Conservation (phyloP, 208 protist genomes). For the Trypanosoma cruzi region DNA sequence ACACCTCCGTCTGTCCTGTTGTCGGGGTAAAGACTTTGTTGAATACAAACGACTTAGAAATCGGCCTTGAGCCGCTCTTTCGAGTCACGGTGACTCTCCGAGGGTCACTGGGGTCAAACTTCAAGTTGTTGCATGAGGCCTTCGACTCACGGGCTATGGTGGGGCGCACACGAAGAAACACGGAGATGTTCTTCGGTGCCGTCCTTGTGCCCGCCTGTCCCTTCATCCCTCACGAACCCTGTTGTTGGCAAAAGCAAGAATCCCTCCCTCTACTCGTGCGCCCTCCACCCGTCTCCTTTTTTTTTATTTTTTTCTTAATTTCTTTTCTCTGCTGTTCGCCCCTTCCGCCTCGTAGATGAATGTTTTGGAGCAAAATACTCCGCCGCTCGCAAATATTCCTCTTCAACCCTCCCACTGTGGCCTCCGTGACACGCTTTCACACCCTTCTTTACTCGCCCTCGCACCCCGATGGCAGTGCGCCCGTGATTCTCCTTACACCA, state of each 20-base stretch:
- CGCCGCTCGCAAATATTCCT: background rate
- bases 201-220: slow-evolving; percentile 38
- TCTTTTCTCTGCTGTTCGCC: background rate
- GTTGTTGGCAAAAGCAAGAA: background rate
- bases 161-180: slow-evolving; percentile 86
- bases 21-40: slow-evolving; percentile 67
- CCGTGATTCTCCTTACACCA: background rate
- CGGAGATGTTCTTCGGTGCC: slow-evolving; percentile 85
- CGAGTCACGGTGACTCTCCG: slow-evolving; percentile 48
- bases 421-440: no score
- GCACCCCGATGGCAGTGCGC: no score
- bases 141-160: slow-evolving; percentile 67
- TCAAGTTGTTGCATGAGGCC: slow-evolving; percentile 78
- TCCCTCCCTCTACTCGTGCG: background rate
- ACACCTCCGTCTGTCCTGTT: slow-evolving; percentile 72
- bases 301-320: background rate
- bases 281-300: background rate
- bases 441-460: no score
- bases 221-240: background rate
- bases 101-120: slow-evolving; percentile 51
- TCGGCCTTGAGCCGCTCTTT: slow-evolving; percentile 40
- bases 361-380: background rate
- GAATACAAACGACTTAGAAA: slow-evolving; percentile 69
- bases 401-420: no score
- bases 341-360: background rate